phyloP scores from a whole-genome alignment of 345 rosid species.

The Ceriops zippeliana region DNA sequence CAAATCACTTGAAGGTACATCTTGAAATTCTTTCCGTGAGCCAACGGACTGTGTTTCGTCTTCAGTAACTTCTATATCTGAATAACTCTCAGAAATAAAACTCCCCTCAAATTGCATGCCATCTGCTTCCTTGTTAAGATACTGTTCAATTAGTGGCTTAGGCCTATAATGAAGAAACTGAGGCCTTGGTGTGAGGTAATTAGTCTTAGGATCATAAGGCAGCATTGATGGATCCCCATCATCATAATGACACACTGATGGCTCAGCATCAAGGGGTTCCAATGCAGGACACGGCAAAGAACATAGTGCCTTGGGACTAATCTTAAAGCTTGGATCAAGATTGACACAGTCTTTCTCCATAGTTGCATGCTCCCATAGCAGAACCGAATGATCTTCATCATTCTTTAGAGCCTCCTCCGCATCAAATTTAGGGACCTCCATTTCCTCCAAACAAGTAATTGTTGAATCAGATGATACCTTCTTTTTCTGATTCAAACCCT shows the following conservation, averaged over 20 bases:
- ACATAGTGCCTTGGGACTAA: constrained; percentile 35
- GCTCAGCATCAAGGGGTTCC: constrained; percentile 60
- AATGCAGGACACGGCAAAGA: constrained; percentile 34
- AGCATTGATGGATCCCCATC: constrained; percentile 53
- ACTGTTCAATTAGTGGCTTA: constrained; percentile 49
- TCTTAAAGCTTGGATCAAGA: constrained; percentile 44
- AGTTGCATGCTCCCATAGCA: constrained; percentile 5
- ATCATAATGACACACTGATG: constrained; percentile 53
- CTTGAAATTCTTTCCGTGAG: constrained; percentile 40
- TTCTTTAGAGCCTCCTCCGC: constrained; percentile 13
- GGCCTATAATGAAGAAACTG: constrained; percentile 57
- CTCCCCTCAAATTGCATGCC: constrained; percentile 48
- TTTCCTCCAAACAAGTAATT: constrained; percentile 30
- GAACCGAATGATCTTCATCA: constrained; percentile 11
- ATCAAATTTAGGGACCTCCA: constrained; percentile 10
- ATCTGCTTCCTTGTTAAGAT: constrained; percentile 32
- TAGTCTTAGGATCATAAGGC: constrained; percentile 59
- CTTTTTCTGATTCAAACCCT: constrained; percentile 20
- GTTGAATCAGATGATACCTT: constrained; percentile 39
- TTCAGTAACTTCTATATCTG: constrained; percentile 49
- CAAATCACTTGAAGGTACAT: constrained; percentile 22
- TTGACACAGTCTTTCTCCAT: constrained; percentile 39
- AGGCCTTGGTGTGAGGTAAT: constrained; percentile 64
- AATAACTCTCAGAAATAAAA: constrained; percentile 44
- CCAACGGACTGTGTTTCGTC: constrained; percentile 41